These are phyloP conservation scores for Inosperma sp. DNA, from an alignment of 768 basidiomycete genomes.

Conservation along the genomic window DNA sequence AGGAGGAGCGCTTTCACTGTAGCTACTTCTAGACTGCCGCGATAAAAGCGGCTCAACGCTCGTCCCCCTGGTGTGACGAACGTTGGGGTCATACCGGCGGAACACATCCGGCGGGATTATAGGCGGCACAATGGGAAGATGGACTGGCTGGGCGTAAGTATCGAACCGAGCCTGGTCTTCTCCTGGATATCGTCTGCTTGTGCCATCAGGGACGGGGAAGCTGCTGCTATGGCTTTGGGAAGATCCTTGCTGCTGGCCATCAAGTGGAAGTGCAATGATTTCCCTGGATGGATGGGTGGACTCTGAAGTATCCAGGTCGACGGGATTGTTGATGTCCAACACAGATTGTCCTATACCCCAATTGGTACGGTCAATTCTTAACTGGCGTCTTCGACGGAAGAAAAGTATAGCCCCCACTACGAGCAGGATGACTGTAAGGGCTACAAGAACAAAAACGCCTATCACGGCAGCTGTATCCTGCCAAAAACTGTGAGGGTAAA, in stretches of 20 bases:
- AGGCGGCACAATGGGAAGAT: neutral
- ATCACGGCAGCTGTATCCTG: slow-evolving; percentile 84
- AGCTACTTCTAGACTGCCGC: neutral
- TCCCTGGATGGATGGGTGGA: no score
- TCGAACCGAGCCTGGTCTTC: no score
- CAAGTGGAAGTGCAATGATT: no score
- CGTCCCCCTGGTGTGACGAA: slow-evolving; percentile 30
- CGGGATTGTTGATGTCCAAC: slow-evolving; percentile 70
- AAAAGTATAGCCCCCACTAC: slow-evolving; percentile 69
- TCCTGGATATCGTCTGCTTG: no score
- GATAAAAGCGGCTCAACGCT: slow-evolving; percentile 24
- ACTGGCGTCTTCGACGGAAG: slow-evolving; percentile 59
- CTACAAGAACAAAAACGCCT: slow-evolving; percentile 87
- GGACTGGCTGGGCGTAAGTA: no score
- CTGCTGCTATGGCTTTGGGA: no score
- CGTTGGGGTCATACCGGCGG: slow-evolving; percentile 30
- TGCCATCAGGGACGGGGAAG: no score
- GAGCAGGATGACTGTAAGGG: slow-evolving; percentile 68
- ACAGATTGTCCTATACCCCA: slow-evolving; percentile 47
- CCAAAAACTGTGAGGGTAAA: slow-evolving; percentile 62
- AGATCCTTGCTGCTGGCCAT: no score
- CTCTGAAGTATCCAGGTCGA: slow-evolving; percentile 54
- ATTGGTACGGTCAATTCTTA: no score
- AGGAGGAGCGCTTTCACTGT: neutral
- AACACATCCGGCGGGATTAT: neutral